Evolutionary conservation across 305 asterid genomes (phyloP).

Genomic region (Solanum chacoense): DNA sequence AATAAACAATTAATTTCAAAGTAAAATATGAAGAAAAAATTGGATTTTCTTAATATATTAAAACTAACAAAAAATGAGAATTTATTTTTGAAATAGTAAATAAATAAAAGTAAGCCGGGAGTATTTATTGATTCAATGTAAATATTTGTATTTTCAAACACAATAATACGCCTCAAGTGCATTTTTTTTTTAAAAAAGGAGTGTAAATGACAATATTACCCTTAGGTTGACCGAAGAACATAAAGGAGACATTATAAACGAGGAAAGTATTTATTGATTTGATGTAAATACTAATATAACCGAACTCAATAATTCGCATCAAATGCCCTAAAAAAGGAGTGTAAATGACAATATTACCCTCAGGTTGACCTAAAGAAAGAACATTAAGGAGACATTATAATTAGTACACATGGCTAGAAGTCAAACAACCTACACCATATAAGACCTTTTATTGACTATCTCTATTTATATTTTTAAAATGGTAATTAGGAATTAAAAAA

Average conservation of each 20-base stretch:
- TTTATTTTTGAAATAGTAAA: background rate
- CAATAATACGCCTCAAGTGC: background rate
- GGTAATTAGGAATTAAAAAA: background rate
- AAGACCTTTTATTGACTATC: background rate
- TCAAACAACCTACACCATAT: conserved; percentile 1
- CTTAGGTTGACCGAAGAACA: background rate
- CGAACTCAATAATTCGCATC: background rate
- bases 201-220: background rate
- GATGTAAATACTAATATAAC: background rate
- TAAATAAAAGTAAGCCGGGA: background rate
- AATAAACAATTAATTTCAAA: background rate
- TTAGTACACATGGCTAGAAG: background rate
- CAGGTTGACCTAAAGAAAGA: background rate
- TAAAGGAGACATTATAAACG: background rate
- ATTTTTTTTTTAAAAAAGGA: background rate
- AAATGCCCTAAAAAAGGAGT: background rate
- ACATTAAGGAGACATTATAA: background rate
- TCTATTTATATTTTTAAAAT: background rate
- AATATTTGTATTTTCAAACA: background rate
- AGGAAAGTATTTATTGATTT: background rate
- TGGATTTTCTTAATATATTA: no score
- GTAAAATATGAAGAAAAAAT: background rate
- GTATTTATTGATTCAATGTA: background rate
- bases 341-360: background rate
- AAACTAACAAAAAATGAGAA: background rate